A percentile compares a stretch with the other conserved stretches of the same genome.
Evolutionary conservation across 2,329 filamentous ascomycete species (phyloP).

Genomic region (Whalleya microplaca): DNA sequence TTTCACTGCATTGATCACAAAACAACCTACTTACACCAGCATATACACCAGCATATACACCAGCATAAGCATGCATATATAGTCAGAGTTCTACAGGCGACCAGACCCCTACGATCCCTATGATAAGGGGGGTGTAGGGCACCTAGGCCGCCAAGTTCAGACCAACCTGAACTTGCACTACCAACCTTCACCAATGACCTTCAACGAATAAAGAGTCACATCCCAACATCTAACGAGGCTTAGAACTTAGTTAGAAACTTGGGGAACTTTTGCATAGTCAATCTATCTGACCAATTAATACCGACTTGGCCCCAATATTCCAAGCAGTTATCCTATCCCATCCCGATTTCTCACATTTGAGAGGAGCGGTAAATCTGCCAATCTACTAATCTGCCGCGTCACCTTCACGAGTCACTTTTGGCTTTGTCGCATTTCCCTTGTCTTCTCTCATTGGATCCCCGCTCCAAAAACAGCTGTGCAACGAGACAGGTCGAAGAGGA

Average conservation of each 20-base stretch:
- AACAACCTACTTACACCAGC: neutral
- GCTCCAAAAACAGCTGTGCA: conserved; percentile 16
- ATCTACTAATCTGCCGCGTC: no score
- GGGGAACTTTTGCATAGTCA: neutral
- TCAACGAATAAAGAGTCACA: neutral
- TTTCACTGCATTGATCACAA: no score
- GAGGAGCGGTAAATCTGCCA: conserved; percentile 8
- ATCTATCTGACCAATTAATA: neutral
- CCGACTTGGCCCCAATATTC: neutral
- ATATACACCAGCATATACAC: no score
- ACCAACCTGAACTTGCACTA: no score
- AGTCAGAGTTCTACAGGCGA: no score
- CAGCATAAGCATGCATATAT: neutral
- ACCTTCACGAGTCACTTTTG: conserved; percentile 15
- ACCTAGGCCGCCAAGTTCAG: no score
- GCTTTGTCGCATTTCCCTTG: conserved; percentile 16
- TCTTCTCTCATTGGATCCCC: conserved; percentile 19
- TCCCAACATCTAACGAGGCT: neutral
- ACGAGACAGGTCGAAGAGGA: conserved; percentile 9
- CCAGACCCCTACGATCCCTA: neutral
- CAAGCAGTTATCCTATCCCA: conserved; percentile 3
- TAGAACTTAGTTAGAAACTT: no score
- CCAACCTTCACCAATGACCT: neutral
- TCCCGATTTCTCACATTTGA: neutral
- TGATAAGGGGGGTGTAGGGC: no score